Evolutionary conservation across 2,329 filamentous ascomycete species (phyloP).

Genomic region (Penicillium fuscoglaucum): DNA sequence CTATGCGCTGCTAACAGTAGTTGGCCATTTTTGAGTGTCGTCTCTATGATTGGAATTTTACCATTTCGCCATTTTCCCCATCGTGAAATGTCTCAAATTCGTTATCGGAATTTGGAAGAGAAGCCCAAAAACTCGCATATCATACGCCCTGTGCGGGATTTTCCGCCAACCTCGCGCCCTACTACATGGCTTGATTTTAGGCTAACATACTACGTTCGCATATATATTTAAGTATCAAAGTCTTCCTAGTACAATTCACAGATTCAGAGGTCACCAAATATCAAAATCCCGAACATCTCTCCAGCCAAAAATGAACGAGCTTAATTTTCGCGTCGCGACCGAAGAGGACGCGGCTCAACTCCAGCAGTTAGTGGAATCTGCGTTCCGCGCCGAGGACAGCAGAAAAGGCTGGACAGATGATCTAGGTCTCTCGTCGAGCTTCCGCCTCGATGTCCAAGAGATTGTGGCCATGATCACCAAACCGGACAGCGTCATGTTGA

Average conservation of each 20-base stretch:
- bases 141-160: constrained; percentile 2
- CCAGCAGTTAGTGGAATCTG: constrained; percentile 42
- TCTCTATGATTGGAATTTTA: too few relatives aligned
- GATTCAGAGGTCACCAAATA: too few relatives aligned
- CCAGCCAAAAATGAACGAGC: constrained; percentile 17
- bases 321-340: constrained; percentile 43
- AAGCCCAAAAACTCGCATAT: neutral
- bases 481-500: constrained; percentile 29
- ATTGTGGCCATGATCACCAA: constrained; percentile 30
- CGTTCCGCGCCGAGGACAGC: constrained; percentile 45
- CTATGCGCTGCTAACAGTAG: too few relatives aligned
- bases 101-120: neutral
- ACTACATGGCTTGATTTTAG: neutral
- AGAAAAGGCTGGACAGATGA: constrained; percentile 41
- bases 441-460: constrained; percentile 25
- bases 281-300: neutral
- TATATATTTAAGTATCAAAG: neutral
- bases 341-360: constrained; percentile 38
- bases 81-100: neutral
- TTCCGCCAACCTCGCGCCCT: neutral
- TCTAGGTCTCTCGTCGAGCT: constrained; percentile 29
- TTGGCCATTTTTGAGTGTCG: too few relatives aligned
- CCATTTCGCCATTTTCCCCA: neutral
- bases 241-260: neutral
- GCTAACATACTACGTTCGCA: neutral